Percentiles rank a stretch among this genome's conserved stretches.
These are phyloP conservation scores for Backusella sp. DNA, from an alignment of 192 early-diverging fungal species.

Conservation along the genomic window DNA sequence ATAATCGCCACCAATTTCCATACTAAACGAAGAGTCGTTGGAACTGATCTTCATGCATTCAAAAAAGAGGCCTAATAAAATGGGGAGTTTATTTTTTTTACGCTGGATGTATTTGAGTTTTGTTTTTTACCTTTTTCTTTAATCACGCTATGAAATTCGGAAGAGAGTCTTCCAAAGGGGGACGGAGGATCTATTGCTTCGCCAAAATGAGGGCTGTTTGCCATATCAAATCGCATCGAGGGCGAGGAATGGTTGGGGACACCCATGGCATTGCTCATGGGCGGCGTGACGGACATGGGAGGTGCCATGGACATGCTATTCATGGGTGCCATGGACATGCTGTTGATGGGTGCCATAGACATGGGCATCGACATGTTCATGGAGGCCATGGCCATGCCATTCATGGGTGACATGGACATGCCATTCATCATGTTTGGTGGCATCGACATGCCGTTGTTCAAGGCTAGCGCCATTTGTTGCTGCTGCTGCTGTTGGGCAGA, in stretches of 20 bases:
- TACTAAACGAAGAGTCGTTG: not conserved
- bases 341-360: not conserved
- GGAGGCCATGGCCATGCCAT: not conserved
- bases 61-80: not conserved
- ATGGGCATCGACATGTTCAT: not conserved
- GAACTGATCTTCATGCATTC: constrained; percentile 10
- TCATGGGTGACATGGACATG: not conserved
- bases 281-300: not conserved
- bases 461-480: not conserved
- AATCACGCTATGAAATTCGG: not conserved
- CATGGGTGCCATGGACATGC: not conserved
- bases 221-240: not conserved
- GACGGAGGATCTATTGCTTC: not conserved
- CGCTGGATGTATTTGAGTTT: not conserved
- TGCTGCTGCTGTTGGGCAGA: not conserved
- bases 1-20: constrained; percentile 12
- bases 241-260: not conserved
- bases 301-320: too few relatives aligned
- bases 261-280: not conserved
- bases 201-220: not conserved
- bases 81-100: not conserved
- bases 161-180: not conserved
- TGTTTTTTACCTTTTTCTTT: not conserved
- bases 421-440: not conserved
- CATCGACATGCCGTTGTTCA: not conserved